Percentiles rank a stretch among this genome's conserved stretches.
These are phyloP conservation scores for Staphylotrichum longicolle DNA, from an alignment of 495 filamentous ascomycete genomes.

Conservation along the genomic window DNA sequence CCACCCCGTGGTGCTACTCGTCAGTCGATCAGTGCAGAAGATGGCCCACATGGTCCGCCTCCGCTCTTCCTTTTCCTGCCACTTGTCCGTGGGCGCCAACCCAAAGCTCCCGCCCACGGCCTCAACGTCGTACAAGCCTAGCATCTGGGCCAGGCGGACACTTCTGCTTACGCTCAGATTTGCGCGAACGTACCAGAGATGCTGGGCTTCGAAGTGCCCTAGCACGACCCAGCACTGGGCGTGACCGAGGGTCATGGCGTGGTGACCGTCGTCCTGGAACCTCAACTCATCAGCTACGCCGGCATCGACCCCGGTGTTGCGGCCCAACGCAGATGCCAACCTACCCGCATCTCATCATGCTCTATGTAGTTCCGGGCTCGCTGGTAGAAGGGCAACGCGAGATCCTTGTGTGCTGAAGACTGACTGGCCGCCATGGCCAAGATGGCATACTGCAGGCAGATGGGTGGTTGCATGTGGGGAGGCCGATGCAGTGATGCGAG, in stretches of 20 bases:
- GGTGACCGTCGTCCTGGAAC: conserved; percentile 22
- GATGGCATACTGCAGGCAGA: conserved; percentile 3
- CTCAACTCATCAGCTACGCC: not conserved
- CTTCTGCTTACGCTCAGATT: conserved; percentile 11
- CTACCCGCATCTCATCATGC: conserved; percentile 20
- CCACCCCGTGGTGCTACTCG: conserved; percentile 14
- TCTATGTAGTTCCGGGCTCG: conserved; percentile 16
- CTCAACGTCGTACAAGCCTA: conserved; percentile 12
- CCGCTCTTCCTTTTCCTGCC: conserved; percentile 15
- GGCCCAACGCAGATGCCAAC: not conserved
- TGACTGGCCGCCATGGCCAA: not conserved
- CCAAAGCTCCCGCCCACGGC: not conserved
- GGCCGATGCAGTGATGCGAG: not conserved
- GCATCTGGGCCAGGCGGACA: conserved; percentile 19
- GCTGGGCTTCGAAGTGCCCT: conserved; percentile 15
- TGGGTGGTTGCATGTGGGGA: not conserved
- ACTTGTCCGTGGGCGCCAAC: conserved; percentile 3
- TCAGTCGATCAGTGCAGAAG: conserved; percentile 13
- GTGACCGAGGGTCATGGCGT: conserved; percentile 14
- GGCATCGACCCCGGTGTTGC: not conserved
- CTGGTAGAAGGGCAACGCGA: conserved; percentile 16
- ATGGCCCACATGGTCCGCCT: conserved; percentile 21
- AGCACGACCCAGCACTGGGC: conserved; percentile 20
- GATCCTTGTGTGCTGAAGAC: not conserved
- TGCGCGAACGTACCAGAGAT: conserved; percentile 9